Base-by-base conservation (phyloP, 257 asterid species). In the Striga asiatica region DNA sequence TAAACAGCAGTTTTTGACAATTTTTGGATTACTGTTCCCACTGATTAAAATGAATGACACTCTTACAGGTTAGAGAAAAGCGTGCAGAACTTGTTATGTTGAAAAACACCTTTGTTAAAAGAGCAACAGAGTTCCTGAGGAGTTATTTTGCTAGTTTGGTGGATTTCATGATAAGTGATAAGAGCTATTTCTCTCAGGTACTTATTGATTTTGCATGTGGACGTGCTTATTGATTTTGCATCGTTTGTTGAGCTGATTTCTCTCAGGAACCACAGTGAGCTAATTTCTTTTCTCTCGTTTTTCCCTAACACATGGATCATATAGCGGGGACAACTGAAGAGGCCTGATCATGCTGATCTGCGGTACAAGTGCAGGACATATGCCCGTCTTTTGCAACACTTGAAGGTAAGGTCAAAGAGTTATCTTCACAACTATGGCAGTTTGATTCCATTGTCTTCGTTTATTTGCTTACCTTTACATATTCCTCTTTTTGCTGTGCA, bases 351-450 rank as follows among this genome's bases (percentile, higher is more conserved):
- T 59, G 94, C 97, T 59, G 99, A 92, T 65, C 75, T 92, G 58
- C 85, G 99, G 52, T 92, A 74, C 66, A 92, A 88, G 74, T 82
- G 99, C 73, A 76, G 95, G 81, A 92, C 89, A 70, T 92, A 92
- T 81, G 97, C 95, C 71, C 95, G 99, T 66, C 93, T 92, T 67
- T 55, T 92, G 78, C 99, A 92, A 69, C 99, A 92, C 70, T 74
- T 92, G 70, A 84, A 84, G 89, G 99, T 92, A 56, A 65, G 74
- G 50, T 66, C 57, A n/a, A 65, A 29, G 41, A 60, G 47, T 43
- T 54, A 52, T 32, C 17, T n/a, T n/a, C n/a, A n/a, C n/a, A n/a
- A n/a, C n/a, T 23, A 42, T 42, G n/a, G 18, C 49, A 52, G 47
- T 60, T 54, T 54, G 46, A 54, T 65, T 41, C 29, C 27, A 18